Base-by-base conservation (phyloP, 176 grass and related monocot genomes). In the Zoysia japonica region DNA sequence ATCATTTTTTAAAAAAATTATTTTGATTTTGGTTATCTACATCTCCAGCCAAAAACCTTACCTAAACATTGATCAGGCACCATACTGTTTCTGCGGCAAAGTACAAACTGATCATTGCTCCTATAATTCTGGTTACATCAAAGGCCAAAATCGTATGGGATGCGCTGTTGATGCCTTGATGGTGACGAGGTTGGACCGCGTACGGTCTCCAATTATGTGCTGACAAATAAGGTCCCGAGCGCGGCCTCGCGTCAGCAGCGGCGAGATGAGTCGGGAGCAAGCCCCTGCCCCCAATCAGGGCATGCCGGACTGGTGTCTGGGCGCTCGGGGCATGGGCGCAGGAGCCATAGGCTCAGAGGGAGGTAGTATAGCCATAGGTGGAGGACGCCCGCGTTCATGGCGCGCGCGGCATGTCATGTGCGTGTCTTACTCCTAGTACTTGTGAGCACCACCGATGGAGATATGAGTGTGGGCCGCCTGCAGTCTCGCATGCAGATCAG, bases 381-480 rank as follows among this genome's bases (percentile, higher is more conserved):
- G 28, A 28, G 28, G 28, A 28, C 28, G 28, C 28, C 28, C 28
- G 28, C 28, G 28, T 28, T 28, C 28, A 28, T 28, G 28, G 28
- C 28, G 28, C 28, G 28, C 28, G 28, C 28, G 28, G 28, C 28
- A 82, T 70, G 85, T 82, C 85, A 86, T 81, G 78, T 76, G 78
- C 65, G 46, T 55, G 65, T 40, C 65, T 86, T 70, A 28, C 28
- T 28, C 28, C 28, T 28, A n/a, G n/a, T n/a, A 60, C 65, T 70
- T 45, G 41, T 40, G 41, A 59, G 69, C 42, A 61, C 38, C 15
- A 28, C 28, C 28, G 28, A 28, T 28, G 28, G 28, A 28, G 28
- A 28, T 28, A 28, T 28, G 28, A 28, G 28, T 28, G 28, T 28
- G 28, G 28, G 28, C 28, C 28, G 28, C 28, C 28, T 28, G 28